phyloP scores from a whole-genome alignment of 495 filamentous ascomycete genomes.

The Lineolata rhizophorae region DNA sequence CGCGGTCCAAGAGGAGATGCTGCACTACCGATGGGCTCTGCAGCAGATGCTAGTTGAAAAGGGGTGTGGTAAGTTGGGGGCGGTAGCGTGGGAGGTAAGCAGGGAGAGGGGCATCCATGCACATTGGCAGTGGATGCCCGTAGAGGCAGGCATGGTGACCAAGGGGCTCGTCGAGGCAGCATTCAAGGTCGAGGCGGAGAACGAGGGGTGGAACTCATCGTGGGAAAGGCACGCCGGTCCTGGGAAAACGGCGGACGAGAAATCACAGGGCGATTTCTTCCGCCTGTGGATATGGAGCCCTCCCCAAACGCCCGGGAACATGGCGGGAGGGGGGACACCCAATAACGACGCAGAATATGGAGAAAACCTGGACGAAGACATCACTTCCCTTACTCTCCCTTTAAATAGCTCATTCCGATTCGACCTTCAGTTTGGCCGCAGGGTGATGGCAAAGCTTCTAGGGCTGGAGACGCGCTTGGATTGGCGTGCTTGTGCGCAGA shows the following conservation, averaged over 20 bases:
- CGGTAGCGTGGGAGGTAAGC: conserved; percentile 81
- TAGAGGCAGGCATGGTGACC: conserved; percentile 37
- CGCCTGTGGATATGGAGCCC: conserved; percentile 59
- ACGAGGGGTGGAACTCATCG: conserved; percentile 20
- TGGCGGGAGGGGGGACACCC: too few relatives aligned
- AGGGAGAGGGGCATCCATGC: conserved; percentile 55
- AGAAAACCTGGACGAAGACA: conserved; percentile 16
- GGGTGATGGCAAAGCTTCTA: conserved; percentile 73
- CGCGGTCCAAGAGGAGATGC: conserved; percentile 56
- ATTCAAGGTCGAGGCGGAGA: conserved; percentile 68
- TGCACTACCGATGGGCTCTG: conserved; percentile 44
- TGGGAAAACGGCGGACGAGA: conserved; percentile 14
- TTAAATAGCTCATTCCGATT: conserved; percentile 31
- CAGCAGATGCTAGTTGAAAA: conserved; percentile 41
- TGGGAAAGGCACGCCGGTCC: neutral
- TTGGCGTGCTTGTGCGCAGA: conserved; percentile 70
- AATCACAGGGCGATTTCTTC: conserved; percentile 62
- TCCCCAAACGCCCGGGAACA: conserved; percentile 25
- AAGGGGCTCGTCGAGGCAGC: conserved; percentile 57
- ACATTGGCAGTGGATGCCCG: conserved; percentile 88
- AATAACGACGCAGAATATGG: neutral
- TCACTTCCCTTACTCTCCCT: conserved; percentile 24
- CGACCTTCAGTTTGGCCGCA: conserved; percentile 45
- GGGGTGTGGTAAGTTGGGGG: conserved; percentile 34
- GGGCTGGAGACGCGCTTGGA: conserved; percentile 46